A percentile compares a stretch with the other conserved stretches of the same genome.
Conservation (phyloP, 805 yeast genomes). For the Wickerhamomyces pijperi region DNA sequence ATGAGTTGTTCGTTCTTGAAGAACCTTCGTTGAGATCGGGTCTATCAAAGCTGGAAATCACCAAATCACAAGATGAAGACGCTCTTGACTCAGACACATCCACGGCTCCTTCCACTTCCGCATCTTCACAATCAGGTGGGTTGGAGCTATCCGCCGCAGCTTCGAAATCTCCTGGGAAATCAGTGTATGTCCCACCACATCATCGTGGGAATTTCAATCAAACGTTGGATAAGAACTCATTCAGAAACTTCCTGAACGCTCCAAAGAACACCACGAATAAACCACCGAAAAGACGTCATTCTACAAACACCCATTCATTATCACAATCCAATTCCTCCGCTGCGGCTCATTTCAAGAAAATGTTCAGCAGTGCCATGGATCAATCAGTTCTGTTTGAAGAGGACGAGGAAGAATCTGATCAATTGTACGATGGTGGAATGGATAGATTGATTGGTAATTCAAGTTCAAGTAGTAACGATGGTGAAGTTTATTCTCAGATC, state of each 20-base stretch:
- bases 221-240: background rate
- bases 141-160: background rate
- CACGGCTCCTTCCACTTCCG: constrained; percentile 14
- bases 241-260: constrained; percentile 4
- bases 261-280: constrained; percentile 10
- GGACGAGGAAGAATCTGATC: background rate
- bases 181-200: constrained; percentile 40
- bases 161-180: constrained; percentile 5
- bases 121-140: constrained; percentile 3
- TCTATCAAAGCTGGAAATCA: background rate
- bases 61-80: constrained; percentile 7
- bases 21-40: constrained; percentile 11
- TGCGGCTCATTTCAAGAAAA: background rate
- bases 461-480: too few species aligned
- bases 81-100: constrained; percentile 16
- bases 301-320: background rate
- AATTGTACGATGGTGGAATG: too few species aligned
- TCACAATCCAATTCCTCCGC: background rate
- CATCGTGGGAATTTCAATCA: constrained; percentile 28
- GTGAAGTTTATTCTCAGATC: too few species aligned
- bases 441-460: too few species aligned
- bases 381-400: too few species aligned
- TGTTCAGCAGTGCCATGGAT: background rate
- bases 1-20: constrained; percentile 29
- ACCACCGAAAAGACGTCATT: constrained; percentile 1